phyloP scores from a whole-genome alignment of 805 yeast genomes.

The Candida pini region DNA sequence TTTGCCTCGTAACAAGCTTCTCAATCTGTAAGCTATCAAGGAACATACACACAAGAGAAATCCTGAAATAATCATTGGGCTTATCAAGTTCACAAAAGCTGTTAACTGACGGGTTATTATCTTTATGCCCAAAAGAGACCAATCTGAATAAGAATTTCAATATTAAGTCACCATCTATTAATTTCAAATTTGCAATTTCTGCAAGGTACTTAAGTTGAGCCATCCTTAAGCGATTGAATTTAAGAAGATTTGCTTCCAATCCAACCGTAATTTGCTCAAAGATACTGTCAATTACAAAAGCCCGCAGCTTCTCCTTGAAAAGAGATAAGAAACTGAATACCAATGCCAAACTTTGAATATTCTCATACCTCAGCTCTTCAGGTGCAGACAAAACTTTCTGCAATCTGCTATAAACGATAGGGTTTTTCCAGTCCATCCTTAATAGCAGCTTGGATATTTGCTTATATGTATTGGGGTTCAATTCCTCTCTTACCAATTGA shows the following conservation, averaged over 20 bases:
- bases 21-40: conserved; percentile 29
- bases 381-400: conserved; percentile 49
- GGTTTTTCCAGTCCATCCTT: conserved; percentile 42
- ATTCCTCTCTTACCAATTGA: conserved; percentile 46
- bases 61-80: conserved; percentile 66
- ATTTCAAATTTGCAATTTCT: conserved; percentile 44
- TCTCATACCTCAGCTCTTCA: conserved; percentile 54
- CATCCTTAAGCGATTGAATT: conserved; percentile 53
- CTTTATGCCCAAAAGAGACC: conserved; percentile 59
- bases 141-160: conserved; percentile 50
- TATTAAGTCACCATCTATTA: conserved; percentile 42
- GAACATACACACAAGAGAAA: conserved; percentile 46
- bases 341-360: conserved; percentile 43
- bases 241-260: conserved; percentile 57
- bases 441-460: conserved; percentile 33
- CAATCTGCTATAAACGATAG: conserved; percentile 26
- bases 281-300: conserved; percentile 51
- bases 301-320: conserved; percentile 35
- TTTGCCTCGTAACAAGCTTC: conserved; percentile 6
- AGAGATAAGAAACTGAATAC: conserved; percentile 34
- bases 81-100: conserved; percentile 43
- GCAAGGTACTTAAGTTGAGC: conserved; percentile 57
- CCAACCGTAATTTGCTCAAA: conserved; percentile 63
- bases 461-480: conserved; percentile 32
- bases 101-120: conserved; percentile 48